Conservation (phyloP, 306 rosid genomes). For the Cicer pinnatifidum region DNA sequence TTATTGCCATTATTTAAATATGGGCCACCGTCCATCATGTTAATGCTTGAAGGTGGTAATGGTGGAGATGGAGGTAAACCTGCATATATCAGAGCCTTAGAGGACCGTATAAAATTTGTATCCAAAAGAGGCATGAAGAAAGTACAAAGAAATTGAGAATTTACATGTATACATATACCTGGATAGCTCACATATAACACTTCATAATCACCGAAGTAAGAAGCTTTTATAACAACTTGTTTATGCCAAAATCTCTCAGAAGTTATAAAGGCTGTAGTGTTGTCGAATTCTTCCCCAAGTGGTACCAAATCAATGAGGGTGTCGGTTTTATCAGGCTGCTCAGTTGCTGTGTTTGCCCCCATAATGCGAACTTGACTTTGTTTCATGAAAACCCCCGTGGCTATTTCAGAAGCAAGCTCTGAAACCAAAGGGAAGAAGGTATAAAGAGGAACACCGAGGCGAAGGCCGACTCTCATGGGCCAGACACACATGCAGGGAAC, state of each 20-base stretch:
- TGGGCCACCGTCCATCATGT: constrained; percentile 66
- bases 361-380: constrained; percentile 95
- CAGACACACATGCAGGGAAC: constrained; percentile 83
- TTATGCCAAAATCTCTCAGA: constrained; percentile 88
- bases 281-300: constrained; percentile 77
- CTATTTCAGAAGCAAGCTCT: constrained; percentile 83
- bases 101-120: constrained; percentile 39
- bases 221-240: constrained; percentile 67
- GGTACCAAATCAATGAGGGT: constrained; percentile 86
- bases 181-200: constrained; percentile 89
- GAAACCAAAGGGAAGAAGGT: constrained; percentile 97
- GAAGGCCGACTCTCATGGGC: constrained; percentile 91
- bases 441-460: constrained; percentile 74
- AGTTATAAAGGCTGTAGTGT: constrained; percentile 80
- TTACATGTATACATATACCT: constrained; percentile 52
- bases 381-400: constrained; percentile 73
- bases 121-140: constrained; percentile 40
- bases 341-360: constrained; percentile 84
- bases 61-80: constrained; percentile 96
- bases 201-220: constrained; percentile 85
- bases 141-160: constrained; percentile 38
- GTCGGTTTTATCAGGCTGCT: constrained; percentile 73
- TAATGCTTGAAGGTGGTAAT: constrained; percentile 63
- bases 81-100: constrained; percentile 38
- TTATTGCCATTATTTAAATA: constrained; percentile 57